Percentiles rank a stretch among this genome's conserved stretches.
These are phyloP conservation scores for Acer yangbiense DNA, from an alignment of 345 rosid genomes.

Conservation along the genomic window DNA sequence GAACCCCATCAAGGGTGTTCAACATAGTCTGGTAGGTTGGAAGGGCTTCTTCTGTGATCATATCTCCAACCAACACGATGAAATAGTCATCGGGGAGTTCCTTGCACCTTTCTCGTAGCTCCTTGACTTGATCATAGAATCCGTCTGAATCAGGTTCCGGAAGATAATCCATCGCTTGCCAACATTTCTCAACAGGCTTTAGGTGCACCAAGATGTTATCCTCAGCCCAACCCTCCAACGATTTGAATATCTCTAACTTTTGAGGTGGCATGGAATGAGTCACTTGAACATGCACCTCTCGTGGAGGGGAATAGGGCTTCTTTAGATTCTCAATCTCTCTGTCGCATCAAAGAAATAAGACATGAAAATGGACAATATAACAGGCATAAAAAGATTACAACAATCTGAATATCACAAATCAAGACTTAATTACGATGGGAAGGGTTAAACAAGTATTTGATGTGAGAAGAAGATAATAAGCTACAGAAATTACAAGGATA, in stretches of 20 bases:
- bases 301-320: conserved; percentile 57
- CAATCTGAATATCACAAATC: background rate
- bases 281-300: conserved; percentile 72
- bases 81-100: conserved; percentile 70
- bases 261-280: conserved; percentile 67
- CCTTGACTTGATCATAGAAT: conserved; percentile 64
- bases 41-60: conserved; percentile 77
- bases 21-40: conserved; percentile 82
- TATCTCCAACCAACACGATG: conserved; percentile 71
- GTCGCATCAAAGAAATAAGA: conserved; percentile 22
- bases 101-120: conserved; percentile 57
- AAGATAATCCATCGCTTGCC: conserved; percentile 70
- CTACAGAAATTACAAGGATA: too few relatives aligned
- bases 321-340: conserved; percentile 58
- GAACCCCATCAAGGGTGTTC: conserved; percentile 69
- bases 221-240: conserved; percentile 71
- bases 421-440: background rate
- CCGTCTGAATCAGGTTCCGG: conserved; percentile 55
- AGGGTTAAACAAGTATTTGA: too few relatives aligned
- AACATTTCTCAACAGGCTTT: conserved; percentile 68
- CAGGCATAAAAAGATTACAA: background rate
- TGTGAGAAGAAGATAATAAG: too few relatives aligned
- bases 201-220: conserved; percentile 52
- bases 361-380: background rate
- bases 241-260: conserved; percentile 53